phyloP scores from a whole-genome alignment of 768 basidiomycete genomes.

The Gloeostereum incarnatum region DNA sequence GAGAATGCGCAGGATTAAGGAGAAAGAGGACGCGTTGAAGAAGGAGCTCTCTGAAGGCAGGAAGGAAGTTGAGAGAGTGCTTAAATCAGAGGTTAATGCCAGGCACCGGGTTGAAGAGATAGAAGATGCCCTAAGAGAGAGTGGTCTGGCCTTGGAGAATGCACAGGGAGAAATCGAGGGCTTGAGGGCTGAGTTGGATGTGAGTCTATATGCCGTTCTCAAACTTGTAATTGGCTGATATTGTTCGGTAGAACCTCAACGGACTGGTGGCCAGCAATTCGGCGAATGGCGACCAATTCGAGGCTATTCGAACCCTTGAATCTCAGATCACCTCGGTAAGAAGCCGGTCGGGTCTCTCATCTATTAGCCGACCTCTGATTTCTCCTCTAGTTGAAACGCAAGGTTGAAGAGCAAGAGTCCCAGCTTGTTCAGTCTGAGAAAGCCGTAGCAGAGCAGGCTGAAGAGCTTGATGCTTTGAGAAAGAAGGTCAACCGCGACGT shows the following conservation, averaged over 20 bases:
- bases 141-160: constrained; percentile 78
- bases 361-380: not conserved
- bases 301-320: constrained; percentile 4
- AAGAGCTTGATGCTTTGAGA: constrained; percentile 46
- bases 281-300: constrained; percentile 10
- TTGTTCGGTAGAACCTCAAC: constrained; percentile 49
- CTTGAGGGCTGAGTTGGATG: constrained; percentile 63
- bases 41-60: constrained; percentile 62
- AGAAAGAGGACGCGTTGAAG: constrained; percentile 62
- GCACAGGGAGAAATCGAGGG: constrained; percentile 85
- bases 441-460: constrained; percentile 22
- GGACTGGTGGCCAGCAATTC: constrained; percentile 34
- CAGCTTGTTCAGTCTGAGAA: constrained; percentile 19
- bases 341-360: not conserved
- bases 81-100: constrained; percentile 52
- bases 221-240: constrained; percentile 1
- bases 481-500: constrained; percentile 56
- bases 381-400: constrained; percentile 16
- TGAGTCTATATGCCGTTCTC: constrained; percentile 32
- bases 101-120: constrained; percentile 71
- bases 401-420: constrained; percentile 16
- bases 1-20: constrained; percentile 57
- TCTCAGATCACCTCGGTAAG: constrained; percentile 15
- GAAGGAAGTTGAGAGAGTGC: constrained; percentile 53
- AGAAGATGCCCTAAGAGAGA: constrained; percentile 85